A percentile compares a stretch with the other conserved stretches of the same genome.
These are phyloP conservation scores for Penicillium frequentans DNA, from an alignment of 2,329 filamentous ascomycete genomes.

Conservation along the genomic window DNA sequence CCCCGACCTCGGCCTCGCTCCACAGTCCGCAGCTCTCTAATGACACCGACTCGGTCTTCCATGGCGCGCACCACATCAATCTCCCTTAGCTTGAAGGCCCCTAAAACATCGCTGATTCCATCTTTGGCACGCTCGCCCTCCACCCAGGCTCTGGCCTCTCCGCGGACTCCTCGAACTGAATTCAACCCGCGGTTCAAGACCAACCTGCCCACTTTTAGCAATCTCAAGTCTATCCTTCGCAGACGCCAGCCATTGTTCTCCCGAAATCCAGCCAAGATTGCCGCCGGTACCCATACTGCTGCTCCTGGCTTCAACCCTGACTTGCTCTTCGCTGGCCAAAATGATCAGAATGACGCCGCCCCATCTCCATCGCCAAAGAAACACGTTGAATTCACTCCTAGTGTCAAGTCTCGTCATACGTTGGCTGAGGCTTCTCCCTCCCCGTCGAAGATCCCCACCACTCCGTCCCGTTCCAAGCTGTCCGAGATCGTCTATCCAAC, in stretches of 20 bases:
- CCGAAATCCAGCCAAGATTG: conserved; percentile 58
- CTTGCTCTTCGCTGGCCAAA: conserved; percentile 47
- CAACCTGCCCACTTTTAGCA: conserved; percentile 52
- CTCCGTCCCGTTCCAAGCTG: conserved; percentile 17
- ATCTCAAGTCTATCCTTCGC: conserved; percentile 65
- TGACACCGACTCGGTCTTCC: conserved; percentile 78
- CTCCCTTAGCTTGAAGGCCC: conserved; percentile 51
- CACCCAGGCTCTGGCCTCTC: conserved; percentile 49
- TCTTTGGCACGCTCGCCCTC: conserved; percentile 54
- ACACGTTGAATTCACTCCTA: conserved; percentile 77
- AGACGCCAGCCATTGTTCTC: conserved; percentile 60
- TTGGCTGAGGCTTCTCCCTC: conserved; percentile 41
- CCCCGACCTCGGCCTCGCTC: conserved; percentile 48
- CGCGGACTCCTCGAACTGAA: conserved; percentile 48
- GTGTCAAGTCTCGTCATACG: conserved; percentile 54
- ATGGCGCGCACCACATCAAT: conserved; percentile 56
- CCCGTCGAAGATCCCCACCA: conserved; percentile 39
- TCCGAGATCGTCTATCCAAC: conserved; percentile 39
- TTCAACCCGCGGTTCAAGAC: conserved; percentile 47
- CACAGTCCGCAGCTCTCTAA: conserved; percentile 55
- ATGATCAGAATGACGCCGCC: conserved; percentile 31
- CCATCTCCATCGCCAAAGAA: conserved; percentile 74
- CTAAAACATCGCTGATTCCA: conserved; percentile 56
- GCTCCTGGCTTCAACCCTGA: conserved; percentile 47
- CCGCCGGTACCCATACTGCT: conserved; percentile 57